phyloP scores from a whole-genome alignment of 2,329 filamentous ascomycete species.

The Allantophomopsis cytisporea region DNA sequence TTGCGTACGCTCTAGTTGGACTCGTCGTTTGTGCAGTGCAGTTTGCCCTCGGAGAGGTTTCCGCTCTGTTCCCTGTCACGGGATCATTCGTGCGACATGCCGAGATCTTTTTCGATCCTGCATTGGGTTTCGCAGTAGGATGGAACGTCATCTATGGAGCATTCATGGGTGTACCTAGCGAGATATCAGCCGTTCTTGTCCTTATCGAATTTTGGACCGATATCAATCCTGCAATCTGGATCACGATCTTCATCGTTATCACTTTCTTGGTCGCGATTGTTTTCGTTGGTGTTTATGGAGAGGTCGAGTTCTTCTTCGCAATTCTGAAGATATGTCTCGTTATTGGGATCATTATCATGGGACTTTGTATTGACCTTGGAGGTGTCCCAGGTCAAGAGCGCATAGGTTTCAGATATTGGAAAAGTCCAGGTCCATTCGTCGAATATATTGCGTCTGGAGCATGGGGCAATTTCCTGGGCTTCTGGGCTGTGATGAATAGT shows the following conservation, averaged over 20 bases:
- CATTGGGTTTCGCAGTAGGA: slow-evolving; percentile 29
- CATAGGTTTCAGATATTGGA: slow-evolving; percentile 58
- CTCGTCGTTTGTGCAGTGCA: slow-evolving; percentile 32
- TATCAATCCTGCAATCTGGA: slow-evolving; percentile 29
- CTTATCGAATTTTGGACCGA: slow-evolving; percentile 52
- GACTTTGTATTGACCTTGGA: slow-evolving; percentile 46
- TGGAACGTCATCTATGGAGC: slow-evolving; percentile 11
- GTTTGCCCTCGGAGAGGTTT: slow-evolving; percentile 32
- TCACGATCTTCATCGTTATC: slow-evolving; percentile 22
- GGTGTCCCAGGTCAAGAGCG: slow-evolving; percentile 42
- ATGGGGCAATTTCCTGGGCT: slow-evolving; percentile 45
- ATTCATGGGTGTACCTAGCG: slow-evolving; percentile 32
- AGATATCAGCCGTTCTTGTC: slow-evolving; percentile 49
- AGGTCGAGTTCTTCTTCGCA: slow-evolving; percentile 39
- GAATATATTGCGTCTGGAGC: slow-evolving; percentile 43
- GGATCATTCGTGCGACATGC: slow-evolving; percentile 33
- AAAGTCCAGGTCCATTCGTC: slow-evolving; percentile 48
- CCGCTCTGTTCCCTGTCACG: slow-evolving; percentile 31
- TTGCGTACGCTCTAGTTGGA: slow-evolving; percentile 34
- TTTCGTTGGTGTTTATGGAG: slow-evolving; percentile 26
- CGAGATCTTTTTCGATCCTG: slow-evolving; percentile 33
- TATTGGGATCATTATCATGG: slow-evolving; percentile 45
- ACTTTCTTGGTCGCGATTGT: slow-evolving; percentile 20
- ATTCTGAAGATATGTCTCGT: slow-evolving; percentile 46
- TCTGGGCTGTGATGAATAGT: slow-evolving; percentile 27